Evolutionary conservation across 371 early-diverging fungal genomes (phyloP).

Genomic region (Saksenaea oblongispora): DNA sequence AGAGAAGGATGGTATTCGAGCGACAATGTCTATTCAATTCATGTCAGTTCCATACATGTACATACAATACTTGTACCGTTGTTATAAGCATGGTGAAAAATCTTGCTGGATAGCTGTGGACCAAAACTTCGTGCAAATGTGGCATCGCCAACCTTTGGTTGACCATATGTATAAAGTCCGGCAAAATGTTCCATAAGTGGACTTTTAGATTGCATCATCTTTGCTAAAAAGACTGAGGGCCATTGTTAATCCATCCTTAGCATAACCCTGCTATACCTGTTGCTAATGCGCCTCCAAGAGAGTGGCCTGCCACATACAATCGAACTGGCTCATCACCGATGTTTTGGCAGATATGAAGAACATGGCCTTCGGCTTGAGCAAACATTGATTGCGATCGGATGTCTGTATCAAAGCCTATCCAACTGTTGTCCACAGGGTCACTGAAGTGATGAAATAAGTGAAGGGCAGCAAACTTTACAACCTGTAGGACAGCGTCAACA

Average conservation of each 20-base stretch:
- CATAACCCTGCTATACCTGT: conserved; percentile 22
- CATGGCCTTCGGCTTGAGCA: conserved; percentile 34
- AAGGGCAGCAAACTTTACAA: conserved; percentile 25
- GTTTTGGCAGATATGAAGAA: conserved; percentile 18
- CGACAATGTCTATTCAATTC: conserved; percentile 39
- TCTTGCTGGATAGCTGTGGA: conserved; percentile 47
- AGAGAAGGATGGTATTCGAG: conserved; percentile 51
- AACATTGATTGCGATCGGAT: conserved; percentile 31
- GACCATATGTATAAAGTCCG: conserved; percentile 59
- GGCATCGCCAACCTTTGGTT: conserved; percentile 54
- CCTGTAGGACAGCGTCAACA: conserved; percentile 22
- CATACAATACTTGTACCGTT: conserved; percentile 34
- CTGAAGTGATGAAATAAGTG: conserved; percentile 38
- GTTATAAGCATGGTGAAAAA: conserved; percentile 60
- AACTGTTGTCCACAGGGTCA: conserved; percentile 49
- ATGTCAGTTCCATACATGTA: not conserved
- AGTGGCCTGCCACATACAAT: conserved; percentile 42
- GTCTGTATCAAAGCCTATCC: conserved; percentile 30
- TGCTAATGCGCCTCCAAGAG: conserved; percentile 41
- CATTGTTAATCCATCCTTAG: not conserved
- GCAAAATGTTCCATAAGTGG: conserved; percentile 44
- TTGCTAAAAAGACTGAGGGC: conserved; percentile 48
- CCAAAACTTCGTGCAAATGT: conserved; percentile 49
- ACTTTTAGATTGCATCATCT: conserved; percentile 56
- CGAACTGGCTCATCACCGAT: not conserved